Percentiles rank a stretch among this genome's conserved stretches.
Conservation (phyloP, 202 grass and related monocot genomes). For the Eragrostis tef region DNA sequence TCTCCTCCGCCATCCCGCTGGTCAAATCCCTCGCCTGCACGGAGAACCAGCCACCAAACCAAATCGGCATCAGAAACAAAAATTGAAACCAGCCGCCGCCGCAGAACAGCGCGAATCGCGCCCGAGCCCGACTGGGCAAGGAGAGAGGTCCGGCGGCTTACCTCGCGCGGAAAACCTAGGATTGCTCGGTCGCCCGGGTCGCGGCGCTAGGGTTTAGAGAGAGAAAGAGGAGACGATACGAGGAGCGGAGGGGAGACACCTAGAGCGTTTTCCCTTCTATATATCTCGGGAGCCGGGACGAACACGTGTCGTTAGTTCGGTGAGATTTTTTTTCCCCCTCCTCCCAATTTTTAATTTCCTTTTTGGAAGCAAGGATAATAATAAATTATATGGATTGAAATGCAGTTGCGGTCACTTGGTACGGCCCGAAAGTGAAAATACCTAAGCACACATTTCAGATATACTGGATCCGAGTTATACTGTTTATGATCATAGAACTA, state of each 20-base stretch:
- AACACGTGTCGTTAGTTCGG: too few species aligned
- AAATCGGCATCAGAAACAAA: constrained; percentile 2
- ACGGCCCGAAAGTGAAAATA: too few species aligned
- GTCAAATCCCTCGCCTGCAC: constrained; percentile 37
- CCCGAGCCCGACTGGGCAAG: not conserved
- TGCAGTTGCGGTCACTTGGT: too few species aligned
- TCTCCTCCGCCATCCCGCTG: constrained; percentile 66
- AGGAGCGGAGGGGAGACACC: not conserved
- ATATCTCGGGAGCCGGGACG: too few species aligned
- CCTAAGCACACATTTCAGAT: too few species aligned
- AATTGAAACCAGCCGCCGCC: not conserved
- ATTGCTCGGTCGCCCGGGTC: constrained; percentile 1
- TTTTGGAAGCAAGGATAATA: not conserved
- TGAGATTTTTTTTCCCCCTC: too few species aligned
- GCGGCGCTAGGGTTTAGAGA: constrained; percentile 50
- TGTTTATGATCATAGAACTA: too few species aligned
- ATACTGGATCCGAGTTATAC: too few species aligned
- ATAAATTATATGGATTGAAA: too few species aligned
- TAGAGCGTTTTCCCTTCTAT: too few species aligned
- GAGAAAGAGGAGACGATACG: not conserved
- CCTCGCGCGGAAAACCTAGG: constrained; percentile 44
- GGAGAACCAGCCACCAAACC: not conserved
- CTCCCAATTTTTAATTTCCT: not conserved
- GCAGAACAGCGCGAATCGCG: not conserved
- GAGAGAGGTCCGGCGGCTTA: not conserved